phyloP scores from a whole-genome alignment of 2,329 filamentous ascomycete species.

The Phaeosphaeria sp. region DNA sequence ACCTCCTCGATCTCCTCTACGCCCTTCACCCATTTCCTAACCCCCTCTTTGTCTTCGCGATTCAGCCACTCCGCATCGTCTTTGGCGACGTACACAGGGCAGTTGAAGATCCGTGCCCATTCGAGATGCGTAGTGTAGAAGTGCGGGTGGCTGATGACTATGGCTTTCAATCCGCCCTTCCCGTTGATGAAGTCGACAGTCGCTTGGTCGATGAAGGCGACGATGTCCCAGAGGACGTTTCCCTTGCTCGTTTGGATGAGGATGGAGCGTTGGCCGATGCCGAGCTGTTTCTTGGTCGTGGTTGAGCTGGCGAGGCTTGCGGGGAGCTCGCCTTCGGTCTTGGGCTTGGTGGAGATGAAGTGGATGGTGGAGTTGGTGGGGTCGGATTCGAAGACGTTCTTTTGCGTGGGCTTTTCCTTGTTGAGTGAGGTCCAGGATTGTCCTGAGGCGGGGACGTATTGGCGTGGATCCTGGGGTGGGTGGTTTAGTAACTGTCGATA shows the following conservation, averaged over 20 bases:
- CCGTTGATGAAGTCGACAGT: constrained; percentile 66
- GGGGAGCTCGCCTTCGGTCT: constrained; percentile 25
- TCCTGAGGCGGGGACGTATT: constrained; percentile 70
- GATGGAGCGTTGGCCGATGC: constrained; percentile 77
- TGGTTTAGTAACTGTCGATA: constrained; percentile 11
- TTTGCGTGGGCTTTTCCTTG: constrained; percentile 52
- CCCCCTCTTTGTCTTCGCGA: constrained; percentile 52
- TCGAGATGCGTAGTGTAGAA: constrained; percentile 79
- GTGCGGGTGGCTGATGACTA: constrained; percentile 80
- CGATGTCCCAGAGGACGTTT: constrained; percentile 81
- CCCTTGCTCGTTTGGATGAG: constrained; percentile 70
- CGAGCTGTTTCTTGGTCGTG: constrained; percentile 59
- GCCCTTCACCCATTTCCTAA: constrained; percentile 54
- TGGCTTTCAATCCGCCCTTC: constrained; percentile 72
- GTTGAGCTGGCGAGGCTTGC: constrained; percentile 46
- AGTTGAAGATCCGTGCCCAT: constrained; percentile 73
- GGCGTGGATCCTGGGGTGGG: constrained; percentile 61
- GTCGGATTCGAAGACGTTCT: constrained; percentile 63
- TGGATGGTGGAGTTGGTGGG: constrained; percentile 53
- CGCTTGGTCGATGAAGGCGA: constrained; percentile 71
- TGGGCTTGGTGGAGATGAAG: constrained; percentile 53
- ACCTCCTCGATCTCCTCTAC: constrained; percentile 54
- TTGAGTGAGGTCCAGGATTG: constrained; percentile 71
- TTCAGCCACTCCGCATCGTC: constrained; percentile 73
- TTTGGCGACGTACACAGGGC: constrained; percentile 71